Percentiles rank a stretch among this genome's conserved stretches.
These are phyloP conservation scores for Cenococcum geophilum DNA, from an alignment of 495 filamentous ascomycete species.

Conservation along the genomic window DNA sequence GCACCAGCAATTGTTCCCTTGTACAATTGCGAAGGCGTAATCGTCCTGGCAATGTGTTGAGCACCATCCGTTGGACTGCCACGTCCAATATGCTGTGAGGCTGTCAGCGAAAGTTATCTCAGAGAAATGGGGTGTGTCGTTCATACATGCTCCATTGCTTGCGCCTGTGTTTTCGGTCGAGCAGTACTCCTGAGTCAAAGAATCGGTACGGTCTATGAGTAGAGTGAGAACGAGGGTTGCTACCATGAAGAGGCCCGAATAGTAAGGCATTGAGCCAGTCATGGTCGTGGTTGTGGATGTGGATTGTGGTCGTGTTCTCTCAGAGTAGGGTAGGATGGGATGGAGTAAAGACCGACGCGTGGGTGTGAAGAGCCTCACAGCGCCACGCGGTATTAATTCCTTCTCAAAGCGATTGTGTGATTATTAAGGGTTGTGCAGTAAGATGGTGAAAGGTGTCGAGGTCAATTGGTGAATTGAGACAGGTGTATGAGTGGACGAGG, in stretches of 20 bases:
- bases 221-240: slow-evolving; percentile 9
- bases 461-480: neutral
- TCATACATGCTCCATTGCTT: slow-evolving; percentile 14
- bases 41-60: slow-evolving; percentile 44
- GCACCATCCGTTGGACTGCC: slow-evolving; percentile 64
- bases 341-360: neutral
- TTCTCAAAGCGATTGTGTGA: no score
- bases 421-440: neutral
- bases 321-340: no score
- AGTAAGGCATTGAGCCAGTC: neutral
- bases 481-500: neutral
- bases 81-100: slow-evolving; percentile 47
- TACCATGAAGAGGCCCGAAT: neutral
- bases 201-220: neutral
- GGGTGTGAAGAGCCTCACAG: neutral
- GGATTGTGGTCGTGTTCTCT: no score
- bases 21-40: slow-evolving; percentile 65
- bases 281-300: neutral
- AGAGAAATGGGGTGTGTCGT: neutral
- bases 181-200: slow-evolving; percentile 20
- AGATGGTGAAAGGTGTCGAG: neutral
- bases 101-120: slow-evolving; percentile 2
- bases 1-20: slow-evolving; percentile 66
- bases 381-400: no score
- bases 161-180: slow-evolving; percentile 25